A percentile compares a stretch with the other conserved stretches of the same genome.
Conservation (phyloP, 2,329 filamentous ascomycete genomes). For the Apiospora hydei region DNA sequence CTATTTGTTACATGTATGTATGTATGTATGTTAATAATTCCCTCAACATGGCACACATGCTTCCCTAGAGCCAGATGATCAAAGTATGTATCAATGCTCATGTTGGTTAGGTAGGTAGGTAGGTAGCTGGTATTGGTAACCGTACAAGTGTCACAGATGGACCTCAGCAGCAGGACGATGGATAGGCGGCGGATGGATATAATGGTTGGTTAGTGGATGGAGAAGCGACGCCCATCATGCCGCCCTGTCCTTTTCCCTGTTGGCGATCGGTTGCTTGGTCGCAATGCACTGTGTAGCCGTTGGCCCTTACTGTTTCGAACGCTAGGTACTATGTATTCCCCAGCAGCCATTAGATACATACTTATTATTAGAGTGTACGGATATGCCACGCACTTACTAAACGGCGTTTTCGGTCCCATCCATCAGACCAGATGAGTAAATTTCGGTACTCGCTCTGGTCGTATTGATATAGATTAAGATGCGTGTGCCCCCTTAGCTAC, state of each 20-base stretch:
- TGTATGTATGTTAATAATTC: neutral
- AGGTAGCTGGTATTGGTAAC: neutral
- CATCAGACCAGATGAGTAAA: neutral
- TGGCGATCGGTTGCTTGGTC: conserved; percentile 6
- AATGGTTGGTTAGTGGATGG: neutral
- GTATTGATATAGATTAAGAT: neutral
- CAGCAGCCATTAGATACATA: neutral
- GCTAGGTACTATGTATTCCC: neutral
- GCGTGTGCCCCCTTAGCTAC: neutral
- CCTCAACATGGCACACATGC: conserved; percentile 2
- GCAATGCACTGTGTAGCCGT: conserved; percentile 14
- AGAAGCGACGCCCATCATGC: neutral
- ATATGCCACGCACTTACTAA: neutral
- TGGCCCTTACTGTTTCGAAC: conserved; percentile 6
- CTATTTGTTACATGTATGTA: neutral
- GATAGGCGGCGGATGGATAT: neutral
- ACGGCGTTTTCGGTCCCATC: neutral
- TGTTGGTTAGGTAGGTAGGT: neutral
- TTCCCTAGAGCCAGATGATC: neutral
- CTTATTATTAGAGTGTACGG: neutral
- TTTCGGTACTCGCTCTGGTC: neutral
- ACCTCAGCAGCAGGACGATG: neutral
- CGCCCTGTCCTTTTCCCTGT: conserved; percentile 9
- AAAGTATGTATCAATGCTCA: neutral
- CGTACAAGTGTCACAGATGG: neutral